Base-by-base conservation (phyloP, 768 basidiomycete genomes). In the Boletus sp. region DNA sequence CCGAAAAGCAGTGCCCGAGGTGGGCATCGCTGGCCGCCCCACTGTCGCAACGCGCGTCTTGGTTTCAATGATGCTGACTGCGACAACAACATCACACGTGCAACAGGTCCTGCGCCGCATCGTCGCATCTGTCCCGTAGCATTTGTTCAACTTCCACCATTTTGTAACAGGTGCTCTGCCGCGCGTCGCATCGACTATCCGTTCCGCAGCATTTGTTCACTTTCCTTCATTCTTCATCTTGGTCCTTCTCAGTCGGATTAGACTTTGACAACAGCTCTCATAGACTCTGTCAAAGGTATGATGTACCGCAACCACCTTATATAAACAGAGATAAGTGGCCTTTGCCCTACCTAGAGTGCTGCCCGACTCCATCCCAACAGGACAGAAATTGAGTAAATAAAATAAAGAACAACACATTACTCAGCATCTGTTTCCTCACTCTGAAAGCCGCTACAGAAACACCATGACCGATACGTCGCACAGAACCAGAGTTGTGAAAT, bases 321-420 rank as follows among this genome's bases (percentile, higher is more conserved):
- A 59, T 50, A 62, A 52, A 55, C 50, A 30, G 12, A 49, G 42
- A 42, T 11, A 45, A 33, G 37, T 37, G 11, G 33, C 18, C 20
- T 51, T 45, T 11, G 4, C 5, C 24, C 24, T 24, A 24, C 2
- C 24, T 24, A 24, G 24, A 24, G n/a, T n/a, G n/a, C n/a, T n/a
- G n/a, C n/a, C n/a, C n/a, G 30, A 50, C 30, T 6, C 18, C 15
- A n/a, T 35, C 47, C 50, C 33, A 40, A 36, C 36, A 42, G 55
- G 44, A 28, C 40, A 33, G 37, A 45, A 47, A n/a, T n/a, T n/a
- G n/a, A n/a, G n/a, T 28, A 35, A 59, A 50, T 59, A 52, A 55
- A 47, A 30, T 15, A 49, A 37, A 42, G 8, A 45, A 33, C n/a
- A n/a, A n/a, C n/a, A n/a, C n/a, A n/a, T n/a, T n/a, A n/a, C n/a